Base-by-base conservation (phyloP, 768 basidiomycete genomes). In the Polyporus arcularius region DNA sequence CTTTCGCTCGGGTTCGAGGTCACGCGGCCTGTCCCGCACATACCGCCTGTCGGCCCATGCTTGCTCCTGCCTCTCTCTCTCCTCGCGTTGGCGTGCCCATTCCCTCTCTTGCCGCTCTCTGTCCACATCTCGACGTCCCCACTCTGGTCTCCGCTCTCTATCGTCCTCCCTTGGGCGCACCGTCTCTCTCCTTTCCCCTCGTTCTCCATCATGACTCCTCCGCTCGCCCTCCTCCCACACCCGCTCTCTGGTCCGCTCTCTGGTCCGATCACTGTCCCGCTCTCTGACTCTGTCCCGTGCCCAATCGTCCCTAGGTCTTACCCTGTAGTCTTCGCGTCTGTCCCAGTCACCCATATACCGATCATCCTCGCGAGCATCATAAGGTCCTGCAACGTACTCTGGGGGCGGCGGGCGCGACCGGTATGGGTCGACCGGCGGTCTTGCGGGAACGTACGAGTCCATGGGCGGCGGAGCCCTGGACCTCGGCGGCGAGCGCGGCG, bases 331-430 rank as follows among this genome's bases (percentile, higher is more conserved):
- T 6, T 61, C 40, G n/a, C 64, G 53, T 53, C 68, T 61, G 3
- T 69, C 70, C 56, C 63, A 63, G 28, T 65, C 64, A 3, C 64
- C 65, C 14, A 59, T 58, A 41, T 65, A 65, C 30, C 63, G 57
- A 32, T 67, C 66, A 31, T 66, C 63, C 3, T 68, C 69, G 30
- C 66, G 58, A 26, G 66, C 55, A 49, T 65, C 66, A 47, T 70
- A 70, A 11, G 61, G 53, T 3, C 18, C 52, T 12, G 62, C 43
- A n/a, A 56, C 60, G 35, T 67, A 67, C 53, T 51, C 47, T 46
- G 54, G 55, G n/a, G 61, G 56, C 11, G 61, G 61, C 4, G 61
- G 52, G 18, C 61, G 56, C 38, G 61, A 28, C 35, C 56, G 61
- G 46, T 61, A 56, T 18, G 55, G 54, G 45, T 66, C 62, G 15